Evolutionary conservation across 306 rosid genomes (phyloP), one percentile per base, ranked within the genome.

Genomic region (Delonix regia): DNA sequence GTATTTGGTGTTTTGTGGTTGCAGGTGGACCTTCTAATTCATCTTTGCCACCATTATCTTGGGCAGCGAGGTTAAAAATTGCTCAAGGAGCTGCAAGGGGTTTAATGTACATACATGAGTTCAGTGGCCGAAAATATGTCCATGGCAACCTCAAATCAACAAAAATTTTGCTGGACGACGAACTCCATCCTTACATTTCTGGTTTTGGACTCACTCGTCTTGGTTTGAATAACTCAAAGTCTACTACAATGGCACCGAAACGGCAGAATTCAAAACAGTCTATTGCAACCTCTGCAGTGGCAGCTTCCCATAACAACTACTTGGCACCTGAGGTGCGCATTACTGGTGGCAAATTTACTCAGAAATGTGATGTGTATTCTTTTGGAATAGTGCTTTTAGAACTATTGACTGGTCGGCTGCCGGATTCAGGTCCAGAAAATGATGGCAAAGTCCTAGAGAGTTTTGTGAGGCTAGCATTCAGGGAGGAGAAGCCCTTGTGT

Each of bases 21-120:
- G 86, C 86, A 92, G 97, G 92, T 56, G 90, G 81, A 1, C 86
- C 90, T 62, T 76, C 93, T 25, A 81, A 49, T 81, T 48, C n/a
- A n/a, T n/a, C 86, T 41, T 61, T 74, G 45, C 82, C 88, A 48
- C 83, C 87, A 9, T 73, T 93, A 49, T 45, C 94, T 44, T 93
- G 98, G 97, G 59, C 85, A n/a, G 61, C 83, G 16, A 83, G 98
- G 87, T 83, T 93, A 67, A 90, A 83, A 77, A 89, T 93, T 70
- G 94, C 88, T 69, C 97, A 88, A 88, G 97, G 93, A 79, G 74
- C 84, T 41, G 98, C 98, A 4, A 82, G 94, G 78, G 98, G 97
- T 36, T 80, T 93, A 78, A 83, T 83, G 69, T 86, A 86, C 82
- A 88, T 93, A 30, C 98, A 93, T 4, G 98, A 93, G 73, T 84